Conservation (phyloP, 2,329 filamentous ascomycete species). For the Colletotrichum endophyticum region DNA sequence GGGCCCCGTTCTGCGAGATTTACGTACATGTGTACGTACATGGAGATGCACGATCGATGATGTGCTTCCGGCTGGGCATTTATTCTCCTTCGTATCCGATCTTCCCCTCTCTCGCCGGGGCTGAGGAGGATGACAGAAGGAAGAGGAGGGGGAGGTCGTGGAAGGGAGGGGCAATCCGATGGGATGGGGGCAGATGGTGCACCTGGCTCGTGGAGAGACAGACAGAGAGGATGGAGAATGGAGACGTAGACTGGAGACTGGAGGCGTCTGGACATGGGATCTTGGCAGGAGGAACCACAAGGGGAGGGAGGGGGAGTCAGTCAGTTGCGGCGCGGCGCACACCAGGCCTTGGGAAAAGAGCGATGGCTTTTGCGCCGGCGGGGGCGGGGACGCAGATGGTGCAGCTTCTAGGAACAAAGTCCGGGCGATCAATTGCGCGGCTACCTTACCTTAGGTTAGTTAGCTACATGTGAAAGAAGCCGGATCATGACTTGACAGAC, state of each 20-base stretch:
- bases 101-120: not conserved
- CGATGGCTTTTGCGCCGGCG: conserved; percentile 6
- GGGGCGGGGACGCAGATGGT: conserved; percentile 12
- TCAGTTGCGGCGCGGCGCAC: conserved; percentile 8
- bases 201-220: not conserved
- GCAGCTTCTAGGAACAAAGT: conserved; percentile 7
- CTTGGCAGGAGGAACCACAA: not conserved
- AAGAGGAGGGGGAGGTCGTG: not conserved
- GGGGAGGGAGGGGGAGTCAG: not conserved
- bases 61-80: conserved; percentile 8
- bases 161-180: not conserved
- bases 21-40: conserved; percentile 8
- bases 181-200: not conserved
- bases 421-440: not conserved
- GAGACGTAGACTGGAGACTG: not conserved
- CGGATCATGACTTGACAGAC: not conserved
- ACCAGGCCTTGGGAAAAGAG: not conserved
- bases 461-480: not conserved
- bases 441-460: not conserved
- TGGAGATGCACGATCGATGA: conserved; percentile 6
- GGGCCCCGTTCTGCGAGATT: not conserved
- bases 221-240: not conserved
- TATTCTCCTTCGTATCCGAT: not conserved
- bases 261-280: not conserved
- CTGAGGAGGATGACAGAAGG: not conserved